These are phyloP conservation scores for Rauvolfia tetraphylla DNA, from an alignment of 257 asterid genomes.

Conservation along the genomic window DNA sequence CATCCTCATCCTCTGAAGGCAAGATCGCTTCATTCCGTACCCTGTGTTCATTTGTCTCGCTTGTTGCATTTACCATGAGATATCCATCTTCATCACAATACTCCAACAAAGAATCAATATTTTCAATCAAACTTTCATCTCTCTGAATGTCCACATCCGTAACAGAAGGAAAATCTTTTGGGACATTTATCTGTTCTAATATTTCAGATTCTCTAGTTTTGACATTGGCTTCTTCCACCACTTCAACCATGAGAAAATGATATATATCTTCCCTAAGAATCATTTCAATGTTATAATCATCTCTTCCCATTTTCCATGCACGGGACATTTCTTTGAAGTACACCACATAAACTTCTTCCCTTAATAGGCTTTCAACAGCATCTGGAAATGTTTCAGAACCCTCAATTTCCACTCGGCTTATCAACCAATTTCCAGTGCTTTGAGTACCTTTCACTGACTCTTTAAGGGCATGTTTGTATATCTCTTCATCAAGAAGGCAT, in stretches of 20 bases:
- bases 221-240: conserved; percentile 24
- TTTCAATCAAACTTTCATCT: conserved; percentile 33
- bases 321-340: conserved; percentile 35
- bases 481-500: conserved; percentile 4
- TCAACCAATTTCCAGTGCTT: neutral
- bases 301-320: conserved; percentile 32
- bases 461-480: neutral
- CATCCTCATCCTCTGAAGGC: conserved; percentile 46
- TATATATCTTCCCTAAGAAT: conserved; percentile 35
- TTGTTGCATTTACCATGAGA: conserved; percentile 35
- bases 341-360: conserved; percentile 35
- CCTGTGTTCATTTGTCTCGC: conserved; percentile 39
- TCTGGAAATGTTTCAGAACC: conserved; percentile 11
- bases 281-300: conserved; percentile 25
- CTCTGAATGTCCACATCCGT: conserved; percentile 29
- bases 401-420: conserved; percentile 2
- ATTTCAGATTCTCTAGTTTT: conserved; percentile 12
- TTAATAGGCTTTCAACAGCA: conserved; percentile 23
- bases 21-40: conserved; percentile 35
- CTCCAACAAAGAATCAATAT: conserved; percentile 31
- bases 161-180: conserved; percentile 26
- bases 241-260: conserved; percentile 32
- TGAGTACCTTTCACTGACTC: conserved; percentile 9
- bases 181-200: conserved; percentile 3
- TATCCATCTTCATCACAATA: conserved; percentile 42